phyloP scores from a whole-genome alignment of 2,329 filamentous ascomycete genomes.

The Cryphonectria radicalis region DNA sequence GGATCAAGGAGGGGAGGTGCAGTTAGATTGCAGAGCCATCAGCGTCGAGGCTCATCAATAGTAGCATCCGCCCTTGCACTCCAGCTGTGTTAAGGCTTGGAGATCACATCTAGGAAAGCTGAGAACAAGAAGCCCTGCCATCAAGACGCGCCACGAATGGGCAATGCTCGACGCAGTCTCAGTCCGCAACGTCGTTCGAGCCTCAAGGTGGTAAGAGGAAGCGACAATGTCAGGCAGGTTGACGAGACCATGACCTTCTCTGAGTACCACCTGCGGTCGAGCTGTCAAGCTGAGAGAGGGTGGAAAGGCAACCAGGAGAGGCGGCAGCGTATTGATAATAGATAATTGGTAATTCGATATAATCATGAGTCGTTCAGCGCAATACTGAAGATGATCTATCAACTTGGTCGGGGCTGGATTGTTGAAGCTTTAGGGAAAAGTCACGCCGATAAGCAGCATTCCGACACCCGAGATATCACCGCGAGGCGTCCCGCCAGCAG shows the following conservation, averaged over 20 bases:
- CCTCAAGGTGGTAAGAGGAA: neutral
- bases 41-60: neutral
- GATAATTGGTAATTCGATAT: neutral
- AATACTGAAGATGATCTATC: neutral
- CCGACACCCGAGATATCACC: conserved; percentile 17
- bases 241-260: neutral
- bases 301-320: too few species aligned
- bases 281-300: neutral
- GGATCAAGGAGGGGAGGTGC: neutral
- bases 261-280: neutral
- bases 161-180: neutral
- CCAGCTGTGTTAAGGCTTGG: neutral
- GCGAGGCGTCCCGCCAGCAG: neutral
- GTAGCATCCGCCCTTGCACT: neutral
- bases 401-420: neutral
- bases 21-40: neutral
- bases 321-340: neutral
- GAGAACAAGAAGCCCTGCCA: neutral
- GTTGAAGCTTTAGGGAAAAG: neutral
- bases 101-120: neutral
- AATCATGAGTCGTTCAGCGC: neutral
- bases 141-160: neutral
- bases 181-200: neutral
- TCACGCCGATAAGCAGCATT: neutral
- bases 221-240: neutral